Evolutionary conservation across 495 filamentous ascomycete species (phyloP), one percentile per base, ranked within the genome.

Genomic region (Aspergillus funiculosus): DNA sequence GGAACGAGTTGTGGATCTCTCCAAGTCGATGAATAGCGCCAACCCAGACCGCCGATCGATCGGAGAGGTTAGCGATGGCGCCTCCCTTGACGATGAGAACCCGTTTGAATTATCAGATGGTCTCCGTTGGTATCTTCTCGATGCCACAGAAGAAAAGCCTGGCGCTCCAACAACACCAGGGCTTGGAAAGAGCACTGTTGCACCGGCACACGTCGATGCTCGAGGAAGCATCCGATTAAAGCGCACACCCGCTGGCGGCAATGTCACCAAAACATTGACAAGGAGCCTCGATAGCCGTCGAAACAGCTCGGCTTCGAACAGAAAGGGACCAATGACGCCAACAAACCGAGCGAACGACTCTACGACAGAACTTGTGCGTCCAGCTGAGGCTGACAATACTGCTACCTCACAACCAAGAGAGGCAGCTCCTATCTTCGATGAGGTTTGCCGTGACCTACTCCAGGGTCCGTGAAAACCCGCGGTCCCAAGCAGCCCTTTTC

Each of bases 91-190:
- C 31, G 90, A 98, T 49, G 92, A 99, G 46, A 99, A 99, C 59
- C 92, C 92, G 1, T 99, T 97, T 55, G 90, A 95, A 51, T 76
- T 99, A 11, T 95, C 89, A 0, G 92, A 99, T 57, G 92, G 92
- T 13, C 71, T 99, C 13, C 78, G 91, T 21, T 99, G 92, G 92
- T 97, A 95, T 57, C 77, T 97, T 2, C 77, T 97, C 7, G 91
- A 99, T 58, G 92, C 92, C 0, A 74, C 76, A 2, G 92, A 99
- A 57, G 92, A 97, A 61, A 96, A 95, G 60, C 79, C 86, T 5
- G 92, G 91, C n/a, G 94, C 92, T 2, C 92, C 92, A 2, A 81
- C 82, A 9, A 97, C 89, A 0, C 89, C 92, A 0, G 90, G 94
- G 0, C 69, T 94, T 26, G 83, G 83, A 10, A 92, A 89, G 61